phyloP scores from a whole-genome alignment of 2,329 filamentous ascomycete species.

The Aschersonia sp. region DNA sequence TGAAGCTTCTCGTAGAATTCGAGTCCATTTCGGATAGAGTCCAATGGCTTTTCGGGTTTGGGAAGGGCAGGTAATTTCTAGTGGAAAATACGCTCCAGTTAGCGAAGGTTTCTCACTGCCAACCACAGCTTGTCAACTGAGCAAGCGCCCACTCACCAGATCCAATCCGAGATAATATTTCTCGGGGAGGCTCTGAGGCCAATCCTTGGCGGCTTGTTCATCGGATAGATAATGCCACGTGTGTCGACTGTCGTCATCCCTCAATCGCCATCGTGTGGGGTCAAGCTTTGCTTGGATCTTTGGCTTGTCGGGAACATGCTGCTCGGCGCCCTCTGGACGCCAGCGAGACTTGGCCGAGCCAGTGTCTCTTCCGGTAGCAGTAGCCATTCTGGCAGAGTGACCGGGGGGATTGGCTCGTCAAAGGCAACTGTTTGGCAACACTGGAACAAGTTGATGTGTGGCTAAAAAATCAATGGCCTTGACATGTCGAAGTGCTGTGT shows the following conservation, averaged over 20 bases:
- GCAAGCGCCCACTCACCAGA: slow-evolving; percentile 36
- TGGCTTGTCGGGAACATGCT: slow-evolving; percentile 28
- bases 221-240: slow-evolving; percentile 89
- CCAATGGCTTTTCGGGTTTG: slow-evolving; percentile 55
- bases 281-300: slow-evolving; percentile 53
- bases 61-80: slow-evolving; percentile 64
- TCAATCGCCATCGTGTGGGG: slow-evolving; percentile 67
- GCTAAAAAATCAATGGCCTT: background rate
- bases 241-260: slow-evolving; percentile 70
- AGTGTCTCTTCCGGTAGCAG: slow-evolving; percentile 14
- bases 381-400: slow-evolving; percentile 10
- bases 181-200: slow-evolving; percentile 83
- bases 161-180: slow-evolving; percentile 76
- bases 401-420: background rate
- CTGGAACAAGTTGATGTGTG: background rate
- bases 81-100: too few species aligned
- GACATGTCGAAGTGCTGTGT: too few species aligned
- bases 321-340: slow-evolving; percentile 23
- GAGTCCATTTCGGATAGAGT: slow-evolving; percentile 70
- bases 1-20: slow-evolving; percentile 84
- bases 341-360: slow-evolving; percentile 24
- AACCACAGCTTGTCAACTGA: background rate
- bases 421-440: background rate
- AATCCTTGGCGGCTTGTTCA: slow-evolving; percentile 51
- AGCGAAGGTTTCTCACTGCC: too few species aligned